Percentiles rank a stretch among this genome's conserved stretches.
Conservation (phyloP, 2,329 filamentous ascomycete species). For the Drechslerella coelobrocha region DNA sequence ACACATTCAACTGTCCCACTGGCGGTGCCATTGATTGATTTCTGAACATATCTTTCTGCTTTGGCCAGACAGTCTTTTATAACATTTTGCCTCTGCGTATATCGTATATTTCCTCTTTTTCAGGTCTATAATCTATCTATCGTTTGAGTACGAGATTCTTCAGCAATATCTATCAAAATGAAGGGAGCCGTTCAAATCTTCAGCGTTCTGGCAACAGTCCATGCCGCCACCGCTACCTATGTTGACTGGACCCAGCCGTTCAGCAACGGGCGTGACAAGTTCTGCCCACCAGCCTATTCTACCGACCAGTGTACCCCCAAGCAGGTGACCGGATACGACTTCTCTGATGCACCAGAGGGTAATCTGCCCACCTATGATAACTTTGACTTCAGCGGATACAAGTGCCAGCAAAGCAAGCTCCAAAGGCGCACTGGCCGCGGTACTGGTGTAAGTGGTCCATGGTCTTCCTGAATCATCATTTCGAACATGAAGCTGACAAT, state of each 20-base stretch:
- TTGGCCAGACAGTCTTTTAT: constrained; percentile 45
- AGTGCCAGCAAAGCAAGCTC: constrained; percentile 41
- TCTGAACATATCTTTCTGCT: constrained; percentile 27
- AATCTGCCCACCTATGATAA: constrained; percentile 39
- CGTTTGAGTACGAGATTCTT: constrained; percentile 17
- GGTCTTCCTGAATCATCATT: not conserved
- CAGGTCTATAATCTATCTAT: constrained; percentile 30
- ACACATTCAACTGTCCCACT: constrained; percentile 23
- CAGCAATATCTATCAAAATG: constrained; percentile 17
- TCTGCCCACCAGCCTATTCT: constrained; percentile 35
- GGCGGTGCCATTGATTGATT: constrained; percentile 44
- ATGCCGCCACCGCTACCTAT: constrained; percentile 42
- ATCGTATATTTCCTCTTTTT: constrained; percentile 22
- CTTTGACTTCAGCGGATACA: constrained; percentile 45
- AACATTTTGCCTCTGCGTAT: constrained; percentile 31
- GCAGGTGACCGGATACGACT: constrained; percentile 40
- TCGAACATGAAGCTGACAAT: not conserved
- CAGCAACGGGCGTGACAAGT: constrained; percentile 32
- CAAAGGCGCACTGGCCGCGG: constrained; percentile 38
- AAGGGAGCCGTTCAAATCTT: constrained; percentile 44
- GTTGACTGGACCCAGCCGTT: constrained; percentile 39
- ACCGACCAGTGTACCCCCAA: constrained; percentile 36
- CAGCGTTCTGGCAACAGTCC: constrained; percentile 39
- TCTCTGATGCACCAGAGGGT: constrained; percentile 39
- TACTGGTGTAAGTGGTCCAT: constrained; percentile 17